Conservation (phyloP, 257 asterid species). For the Coffea eugenioides region DNA sequence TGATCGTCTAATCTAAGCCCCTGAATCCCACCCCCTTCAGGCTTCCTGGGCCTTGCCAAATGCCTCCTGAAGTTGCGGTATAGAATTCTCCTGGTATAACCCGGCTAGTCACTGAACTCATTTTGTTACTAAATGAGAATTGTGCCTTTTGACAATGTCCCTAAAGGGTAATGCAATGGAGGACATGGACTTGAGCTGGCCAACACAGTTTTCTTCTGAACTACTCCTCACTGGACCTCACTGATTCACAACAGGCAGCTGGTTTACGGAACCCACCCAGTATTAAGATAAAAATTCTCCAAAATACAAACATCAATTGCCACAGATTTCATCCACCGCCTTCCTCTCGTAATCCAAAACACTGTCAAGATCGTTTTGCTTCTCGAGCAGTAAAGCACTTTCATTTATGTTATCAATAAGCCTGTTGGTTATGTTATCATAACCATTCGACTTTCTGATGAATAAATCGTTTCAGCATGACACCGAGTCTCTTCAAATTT, state of each 20-base stretch:
- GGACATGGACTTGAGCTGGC: neutral
- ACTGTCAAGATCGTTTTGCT: no score
- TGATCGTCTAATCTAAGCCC: neutral
- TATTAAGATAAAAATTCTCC: neutral
- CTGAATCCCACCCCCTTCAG: neutral
- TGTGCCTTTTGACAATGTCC: neutral
- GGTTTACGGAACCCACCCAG: neutral
- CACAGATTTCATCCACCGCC: neutral
- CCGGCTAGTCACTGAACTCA: neutral
- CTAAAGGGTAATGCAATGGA: no score
- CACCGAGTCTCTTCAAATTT: no score
- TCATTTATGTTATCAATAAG: no score
- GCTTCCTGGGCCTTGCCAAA: neutral
- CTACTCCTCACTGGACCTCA: neutral
- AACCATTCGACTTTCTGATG: neutral
- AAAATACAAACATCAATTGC: no score
- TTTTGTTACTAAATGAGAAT: neutral
- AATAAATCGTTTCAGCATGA: no score
- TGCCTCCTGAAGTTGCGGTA: neutral
- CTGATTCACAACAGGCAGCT: neutral
- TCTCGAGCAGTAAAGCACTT: neutral
- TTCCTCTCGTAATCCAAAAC: neutral
- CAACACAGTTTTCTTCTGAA: neutral
- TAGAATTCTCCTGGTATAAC: neutral
- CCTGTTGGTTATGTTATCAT: neutral